Conservation (phyloP, 176 grass and related monocot species). For the Aegilops speltoides region DNA sequence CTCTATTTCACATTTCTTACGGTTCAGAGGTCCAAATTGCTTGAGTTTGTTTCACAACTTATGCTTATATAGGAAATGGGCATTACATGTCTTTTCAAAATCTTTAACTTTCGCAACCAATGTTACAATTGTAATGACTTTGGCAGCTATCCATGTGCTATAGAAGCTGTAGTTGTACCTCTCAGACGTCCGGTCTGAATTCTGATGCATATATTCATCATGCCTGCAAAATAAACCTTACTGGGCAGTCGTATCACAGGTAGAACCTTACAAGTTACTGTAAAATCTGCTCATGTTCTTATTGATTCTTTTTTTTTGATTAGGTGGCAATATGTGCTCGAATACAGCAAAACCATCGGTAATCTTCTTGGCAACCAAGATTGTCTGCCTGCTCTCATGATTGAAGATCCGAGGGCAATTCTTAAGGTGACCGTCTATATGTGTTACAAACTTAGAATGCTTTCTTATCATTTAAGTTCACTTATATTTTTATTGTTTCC, state of each 20-base stretch:
- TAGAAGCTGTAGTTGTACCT: not conserved
- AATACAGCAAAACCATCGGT: slow-evolving; percentile 80
- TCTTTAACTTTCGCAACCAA: not conserved
- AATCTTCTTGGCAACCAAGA: slow-evolving; percentile 57
- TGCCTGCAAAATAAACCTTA: not conserved
- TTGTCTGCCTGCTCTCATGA: slow-evolving; percentile 31
- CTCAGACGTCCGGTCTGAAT: not conserved
- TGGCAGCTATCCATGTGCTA: not conserved
- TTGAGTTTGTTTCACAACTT: not conserved
- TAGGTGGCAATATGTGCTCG: slow-evolving; percentile 90
- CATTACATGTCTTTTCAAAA: not conserved
- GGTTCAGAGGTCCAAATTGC: not conserved
- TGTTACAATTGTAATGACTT: not conserved
- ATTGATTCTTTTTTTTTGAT: slow-evolving; percentile 12
- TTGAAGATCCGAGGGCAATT: slow-evolving; percentile 72
- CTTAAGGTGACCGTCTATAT: slow-evolving; percentile 54
- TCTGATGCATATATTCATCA: not conserved
- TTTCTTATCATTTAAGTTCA: slow-evolving; percentile 11
- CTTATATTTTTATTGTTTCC: slow-evolving; percentile 1
- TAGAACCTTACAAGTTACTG: not conserved
- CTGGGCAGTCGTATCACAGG: not conserved
- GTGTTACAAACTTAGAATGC: not conserved
- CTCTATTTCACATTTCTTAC: not conserved
- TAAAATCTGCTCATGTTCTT: not conserved
- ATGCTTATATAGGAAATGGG: not conserved